Evolutionary conservation across 768 basidiomycete species (phyloP), one percentile per base, ranked within the genome.

Genomic region (Neoboletus brunneissimus): DNA sequence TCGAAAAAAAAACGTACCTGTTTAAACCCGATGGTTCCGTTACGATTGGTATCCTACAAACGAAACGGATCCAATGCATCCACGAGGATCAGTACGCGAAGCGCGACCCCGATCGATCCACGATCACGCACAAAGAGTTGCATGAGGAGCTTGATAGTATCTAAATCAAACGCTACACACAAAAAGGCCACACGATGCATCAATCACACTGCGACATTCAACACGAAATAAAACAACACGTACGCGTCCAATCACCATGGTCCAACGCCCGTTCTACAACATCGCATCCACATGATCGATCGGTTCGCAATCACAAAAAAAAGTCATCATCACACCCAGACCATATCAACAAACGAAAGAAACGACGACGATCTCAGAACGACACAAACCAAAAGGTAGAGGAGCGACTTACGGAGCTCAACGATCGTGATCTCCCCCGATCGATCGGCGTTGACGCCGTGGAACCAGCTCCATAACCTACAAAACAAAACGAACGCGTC

Each of bases 111-210:
- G 13, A 20, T 43, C 31, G n/a, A 23, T 3, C 2, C 22, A 45
- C 41, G 35, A 51, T 8, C 22, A 69, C 86, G 64, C 53, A 89
- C 89, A 70, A 94, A 93, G 59, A 93, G 61, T 25, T 78, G 78
- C 86, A 94, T 91, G 59, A 92, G 76, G 34, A 92, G 78, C 76
- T 90, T 91, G 70, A 92, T 87, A 25, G 91, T 93, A 64, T 92
- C 91, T 53, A 89, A 74, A 73, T 92, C 91, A 65, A 93, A 93
- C 6, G 86, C 89, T 90, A 18, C 6, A 12, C 52, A 9, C 5
- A 12, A 25, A 1, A 42, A 15, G 20, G 15, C 15, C 27, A 35
- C 34, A 16, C 4, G 34, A 35, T 16, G 6, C 34, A 16, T 35
- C 6, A 35, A 35, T 35, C 34, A 15, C 6, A 5, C 18, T 5